phyloP scores from a whole-genome alignment of 208 protist genomes.

The Trichomonas tenax region DNA sequence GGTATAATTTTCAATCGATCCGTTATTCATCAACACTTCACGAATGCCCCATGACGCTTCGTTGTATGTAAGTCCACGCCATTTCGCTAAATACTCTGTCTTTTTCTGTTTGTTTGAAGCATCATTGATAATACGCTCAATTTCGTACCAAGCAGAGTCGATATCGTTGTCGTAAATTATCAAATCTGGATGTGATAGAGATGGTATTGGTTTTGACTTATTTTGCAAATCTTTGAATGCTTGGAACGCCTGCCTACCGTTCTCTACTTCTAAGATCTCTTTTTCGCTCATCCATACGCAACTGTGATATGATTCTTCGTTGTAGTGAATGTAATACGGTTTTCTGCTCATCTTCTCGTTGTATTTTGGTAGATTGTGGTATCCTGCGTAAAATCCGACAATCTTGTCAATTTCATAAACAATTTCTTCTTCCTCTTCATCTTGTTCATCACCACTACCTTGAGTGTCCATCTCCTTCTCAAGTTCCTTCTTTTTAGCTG shows the following conservation, averaged over 20 bases:
- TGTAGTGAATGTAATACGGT: background rate
- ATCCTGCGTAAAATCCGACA: background rate
- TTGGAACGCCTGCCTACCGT: background rate
- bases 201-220: background rate
- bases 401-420: background rate
- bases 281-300: background rate
- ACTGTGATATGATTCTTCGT: background rate
- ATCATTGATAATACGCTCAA: background rate
- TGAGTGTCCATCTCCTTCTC: background rate
- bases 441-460: background rate
- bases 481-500: background rate
- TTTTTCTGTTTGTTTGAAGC: background rate
- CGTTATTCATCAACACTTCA: background rate
- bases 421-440: background rate
- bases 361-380: background rate
- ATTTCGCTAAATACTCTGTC: slow-evolving; percentile 48
- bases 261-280: background rate
- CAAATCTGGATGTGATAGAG: background rate
- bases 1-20: background rate
- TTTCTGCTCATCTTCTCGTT: background rate
- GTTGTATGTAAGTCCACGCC: slow-evolving; percentile 39
- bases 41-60: slow-evolving; percentile 48
- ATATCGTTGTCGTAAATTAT: background rate
- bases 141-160: background rate
- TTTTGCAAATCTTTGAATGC: background rate